Evolutionary conservation across 2,329 filamentous ascomycete genomes (phyloP), one percentile per base, ranked within the genome.

Genomic region (Aureobasidium sp.): DNA sequence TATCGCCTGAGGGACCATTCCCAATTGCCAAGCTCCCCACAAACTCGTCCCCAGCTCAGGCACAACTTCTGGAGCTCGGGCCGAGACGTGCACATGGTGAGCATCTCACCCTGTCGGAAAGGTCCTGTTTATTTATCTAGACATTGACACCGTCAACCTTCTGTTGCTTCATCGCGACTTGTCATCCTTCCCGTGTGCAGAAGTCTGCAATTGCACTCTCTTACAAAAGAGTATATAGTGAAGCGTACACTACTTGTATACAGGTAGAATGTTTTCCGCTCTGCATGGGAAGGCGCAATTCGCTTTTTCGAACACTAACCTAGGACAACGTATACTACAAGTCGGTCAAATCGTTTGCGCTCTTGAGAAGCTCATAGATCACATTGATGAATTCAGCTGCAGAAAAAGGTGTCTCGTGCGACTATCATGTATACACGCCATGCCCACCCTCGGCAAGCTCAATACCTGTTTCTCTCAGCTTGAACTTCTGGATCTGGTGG

Each of bases 401-500:
- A 8, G 2, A 27, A 41, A 41, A n/a, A 4, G 15, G 20, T 17
- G 17, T n/a, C 17, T 8, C 17, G 11, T 20, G 4, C 8, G 14
- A 17, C 15, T 5, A 11, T 29, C 15, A 31, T 17, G 37, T 36
- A 7, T 55, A 29, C 1, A 55, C 5, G 9, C 51, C 51, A 29
- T 55, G 37, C 15, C 51, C 74, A 34, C 78, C 73, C 36, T 71
- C 73, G 51, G 85, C 65, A 60, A 83, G 66, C 66, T 77, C 68
- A 42, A 82, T 70, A 0, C 84, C 92, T 69, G 82, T 77, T 17
- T 91, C 88, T 70, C 84, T 83, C 69, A 97, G 74, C 77, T 88
- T 93, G 73, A 89, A 97, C 78, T 97, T 97, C 77, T 96, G 91
- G 62, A 97, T 92, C 83, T 57, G 25, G 17, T 7, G 22, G 6